Conservation (phyloP, 441 rosid genomes). For the Oxalis stricta region DNA sequence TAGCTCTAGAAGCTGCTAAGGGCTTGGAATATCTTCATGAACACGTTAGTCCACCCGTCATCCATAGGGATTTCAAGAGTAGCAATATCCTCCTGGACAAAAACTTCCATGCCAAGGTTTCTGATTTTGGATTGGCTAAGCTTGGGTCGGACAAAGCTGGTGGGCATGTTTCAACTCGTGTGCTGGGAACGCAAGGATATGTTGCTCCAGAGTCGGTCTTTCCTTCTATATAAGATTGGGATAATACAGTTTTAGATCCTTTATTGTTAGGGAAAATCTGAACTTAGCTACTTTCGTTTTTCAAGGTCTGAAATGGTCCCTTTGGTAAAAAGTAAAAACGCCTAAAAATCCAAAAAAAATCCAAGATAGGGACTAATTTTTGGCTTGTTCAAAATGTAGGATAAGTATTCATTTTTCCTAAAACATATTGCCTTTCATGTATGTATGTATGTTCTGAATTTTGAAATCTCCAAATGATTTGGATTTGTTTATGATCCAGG, state of each 20-base stretch:
- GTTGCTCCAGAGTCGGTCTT: constrained; percentile 58
- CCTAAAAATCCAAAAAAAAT: no score
- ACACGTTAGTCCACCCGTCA: constrained; percentile 51
- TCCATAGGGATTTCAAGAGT: constrained; percentile 69
- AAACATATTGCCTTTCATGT: no score
- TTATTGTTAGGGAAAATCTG: no score
- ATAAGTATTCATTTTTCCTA: background rate
- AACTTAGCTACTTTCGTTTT: no score
- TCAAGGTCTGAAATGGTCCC: no score
- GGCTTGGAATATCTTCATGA: constrained; percentile 73
- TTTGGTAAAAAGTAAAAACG: no score
- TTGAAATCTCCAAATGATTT: background rate
- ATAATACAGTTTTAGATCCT: no score
- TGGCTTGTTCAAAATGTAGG: background rate
- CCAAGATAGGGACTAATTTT: constrained; percentile 6
- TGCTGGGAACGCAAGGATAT: constrained; percentile 66
- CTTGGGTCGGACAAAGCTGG: constrained; percentile 89
- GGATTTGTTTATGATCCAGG: constrained; percentile 14
- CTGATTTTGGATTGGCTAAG: constrained; percentile 63
- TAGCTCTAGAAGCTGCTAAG: constrained; percentile 65
- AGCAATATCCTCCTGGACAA: constrained; percentile 57
- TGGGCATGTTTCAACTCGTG: constrained; percentile 84
- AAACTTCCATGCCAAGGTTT: constrained; percentile 53
- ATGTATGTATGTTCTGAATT: background rate
- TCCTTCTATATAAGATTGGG: no score